These are phyloP conservation scores for Populus hybrid DNA, from an alignment of 441 rosid genomes.

Conservation along the genomic window DNA sequence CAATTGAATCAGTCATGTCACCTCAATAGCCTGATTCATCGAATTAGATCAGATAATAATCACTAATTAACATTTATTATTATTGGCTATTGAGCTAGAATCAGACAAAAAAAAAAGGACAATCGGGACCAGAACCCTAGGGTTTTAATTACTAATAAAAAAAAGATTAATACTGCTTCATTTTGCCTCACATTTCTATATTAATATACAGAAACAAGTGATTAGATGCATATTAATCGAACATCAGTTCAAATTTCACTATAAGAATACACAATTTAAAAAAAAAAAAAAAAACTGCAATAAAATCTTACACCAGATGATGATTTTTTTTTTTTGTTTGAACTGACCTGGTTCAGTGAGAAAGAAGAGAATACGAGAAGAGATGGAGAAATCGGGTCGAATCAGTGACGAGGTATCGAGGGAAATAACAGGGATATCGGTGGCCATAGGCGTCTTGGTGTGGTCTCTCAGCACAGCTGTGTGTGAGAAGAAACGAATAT, in stretches of 20 bases:
- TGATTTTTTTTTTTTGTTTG: neutral
- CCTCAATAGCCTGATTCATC: constrained; percentile 29
- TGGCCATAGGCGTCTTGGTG: constrained; percentile 40
- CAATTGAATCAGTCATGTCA: constrained; percentile 60
- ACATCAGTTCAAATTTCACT: neutral
- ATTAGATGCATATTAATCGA: neutral
- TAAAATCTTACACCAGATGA: neutral
- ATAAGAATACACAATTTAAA: neutral
- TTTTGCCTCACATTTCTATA: neutral
- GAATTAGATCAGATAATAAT: neutral
- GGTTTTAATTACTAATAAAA: neutral
- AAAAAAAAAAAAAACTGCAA: neutral
- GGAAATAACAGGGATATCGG: constrained; percentile 20
- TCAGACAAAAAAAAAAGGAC: neutral
- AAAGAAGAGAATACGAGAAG: neutral
- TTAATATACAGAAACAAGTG: neutral
- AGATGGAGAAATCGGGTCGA: constrained; percentile 5
- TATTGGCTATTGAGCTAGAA: neutral
- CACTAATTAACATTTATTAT: neutral
- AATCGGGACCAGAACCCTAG: neutral
- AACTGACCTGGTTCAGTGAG: constrained; percentile 13
- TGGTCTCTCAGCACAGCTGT: neutral
- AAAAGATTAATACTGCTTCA: neutral
- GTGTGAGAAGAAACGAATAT: neutral
- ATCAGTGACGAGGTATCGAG: constrained; percentile 7